Base-by-base conservation (phyloP, 2,329 filamentous ascomycete species). In the Pezicula carpinea region DNA sequence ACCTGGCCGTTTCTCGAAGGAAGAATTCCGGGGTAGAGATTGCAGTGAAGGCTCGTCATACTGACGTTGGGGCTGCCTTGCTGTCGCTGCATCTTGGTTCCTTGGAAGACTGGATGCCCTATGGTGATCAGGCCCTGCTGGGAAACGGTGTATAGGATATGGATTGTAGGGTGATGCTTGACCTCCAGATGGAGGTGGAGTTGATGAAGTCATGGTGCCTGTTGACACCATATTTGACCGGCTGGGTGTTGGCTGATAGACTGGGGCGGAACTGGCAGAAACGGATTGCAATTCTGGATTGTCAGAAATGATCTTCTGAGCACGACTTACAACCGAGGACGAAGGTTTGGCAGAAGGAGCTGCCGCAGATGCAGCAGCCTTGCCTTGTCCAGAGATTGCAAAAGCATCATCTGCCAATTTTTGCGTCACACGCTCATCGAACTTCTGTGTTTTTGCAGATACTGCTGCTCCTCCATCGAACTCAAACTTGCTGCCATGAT, bases 371-470 rank as follows among this genome's bases (percentile, higher is more conserved):
- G 43, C 41, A 22, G 55, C 39, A 17, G 47, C 43, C 44, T 48
- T 56, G 7, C 51, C 26, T 32, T 46, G 48, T 19, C 48, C 26
- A 34, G 53, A 47, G 26, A 53, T 41, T 14, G 77, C 80, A 66
- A 97, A 96, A 0, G 85, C 89, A 61, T 95, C 85, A 59, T 96
- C 90, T 3, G 87, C 89, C 41, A 96, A 69, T 33, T 85, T 85
- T 60, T 90, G 82, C 1, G 85, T 80, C 7, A 93, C 79, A 51
- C 81, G 76, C 59, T 87, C 79, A 26, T 76, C 81, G 14, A 89
- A 66, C 44, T 76, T 73, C 15, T 75, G 39, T 69, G 67, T 10
- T 72, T 68, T 53, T 64, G 65, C 33, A 70, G 67, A 19, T 26
- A 6, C 38, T 22, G 76, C 71, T 6, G 71, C 66, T n/a, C 74